A percentile compares a stretch with the other conserved stretches of the same genome.
phyloP scores from a whole-genome alignment of 202 grass and related monocot species.

The Miscanthus sacchariflorus region DNA sequence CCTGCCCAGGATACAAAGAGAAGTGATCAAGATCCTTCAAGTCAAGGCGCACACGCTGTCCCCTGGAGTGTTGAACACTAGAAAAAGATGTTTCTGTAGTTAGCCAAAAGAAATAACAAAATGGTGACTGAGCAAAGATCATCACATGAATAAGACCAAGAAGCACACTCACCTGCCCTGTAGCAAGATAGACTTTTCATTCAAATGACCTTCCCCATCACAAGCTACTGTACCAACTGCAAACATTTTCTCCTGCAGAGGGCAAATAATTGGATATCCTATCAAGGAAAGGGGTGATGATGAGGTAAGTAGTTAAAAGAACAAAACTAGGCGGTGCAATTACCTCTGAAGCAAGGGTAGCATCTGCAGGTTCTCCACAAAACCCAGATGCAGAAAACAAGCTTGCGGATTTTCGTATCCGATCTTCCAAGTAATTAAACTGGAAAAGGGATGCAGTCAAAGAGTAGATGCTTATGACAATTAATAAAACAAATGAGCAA shows the following conservation, averaged over 20 bases:
- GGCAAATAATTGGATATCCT: constrained; percentile 38
- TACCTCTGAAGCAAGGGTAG: constrained; percentile 95
- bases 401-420: constrained; percentile 59
- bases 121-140: constrained; percentile 25
- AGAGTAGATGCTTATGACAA: constrained; percentile 28
- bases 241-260: constrained; percentile 84
- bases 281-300: constrained; percentile 36
- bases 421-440: constrained; percentile 91
- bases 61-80: constrained; percentile 81
- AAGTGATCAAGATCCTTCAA: constrained; percentile 80
- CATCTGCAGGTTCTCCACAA: constrained; percentile 66
- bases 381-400: constrained; percentile 62
- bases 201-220: constrained; percentile 92
- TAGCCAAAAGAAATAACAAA: constrained; percentile 32
- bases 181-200: constrained; percentile 97
- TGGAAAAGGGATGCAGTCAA: constrained; percentile 54
- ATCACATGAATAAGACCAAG: background rate
- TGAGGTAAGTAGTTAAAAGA: constrained; percentile 31
- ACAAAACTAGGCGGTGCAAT: constrained; percentile 34
- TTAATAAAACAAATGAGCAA: constrained; percentile 37
- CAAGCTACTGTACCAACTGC: constrained; percentile 90
- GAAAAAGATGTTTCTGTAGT: constrained; percentile 31
- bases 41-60: constrained; percentile 82
- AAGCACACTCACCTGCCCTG: constrained; percentile 75
- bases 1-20: constrained; percentile 96